Evolutionary conservation across 2,329 filamentous ascomycete genomes (phyloP).

Genomic region (Triangularia setosa): DNA sequence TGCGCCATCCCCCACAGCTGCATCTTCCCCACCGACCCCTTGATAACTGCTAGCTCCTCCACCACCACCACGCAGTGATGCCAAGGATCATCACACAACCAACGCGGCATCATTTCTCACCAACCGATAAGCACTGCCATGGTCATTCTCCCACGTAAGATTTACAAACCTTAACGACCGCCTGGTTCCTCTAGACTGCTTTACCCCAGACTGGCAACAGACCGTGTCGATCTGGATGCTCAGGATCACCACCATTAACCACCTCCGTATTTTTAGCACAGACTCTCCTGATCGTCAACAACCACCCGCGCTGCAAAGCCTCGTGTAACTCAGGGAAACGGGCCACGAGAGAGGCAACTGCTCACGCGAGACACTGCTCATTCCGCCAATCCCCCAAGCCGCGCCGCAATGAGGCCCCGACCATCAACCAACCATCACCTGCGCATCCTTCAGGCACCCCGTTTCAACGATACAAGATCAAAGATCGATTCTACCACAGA

Average conservation of each 20-base stretch:
- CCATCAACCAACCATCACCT: neutral
- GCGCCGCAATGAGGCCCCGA: neutral
- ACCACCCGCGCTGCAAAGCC: neutral
- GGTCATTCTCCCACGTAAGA: neutral
- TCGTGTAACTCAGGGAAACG: neutral
- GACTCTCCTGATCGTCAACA: neutral
- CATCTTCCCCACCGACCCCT: too few species aligned
- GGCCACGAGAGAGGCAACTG: neutral
- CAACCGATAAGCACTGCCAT: neutral
- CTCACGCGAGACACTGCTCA: constrained; percentile 5
- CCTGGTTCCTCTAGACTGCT: neutral
- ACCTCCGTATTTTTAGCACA: neutral
- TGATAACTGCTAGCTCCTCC: too few species aligned
- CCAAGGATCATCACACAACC: constrained; percentile 6
- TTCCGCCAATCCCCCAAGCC: neutral
- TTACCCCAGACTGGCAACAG: neutral
- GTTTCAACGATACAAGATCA: neutral
- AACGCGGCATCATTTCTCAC: neutral
- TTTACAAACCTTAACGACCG: neutral
- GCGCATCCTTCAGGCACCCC: too few species aligned
- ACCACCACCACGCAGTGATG: neutral
- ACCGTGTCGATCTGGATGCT: neutral
- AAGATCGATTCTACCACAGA: neutral
- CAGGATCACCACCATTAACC: neutral
- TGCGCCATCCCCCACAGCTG: neutral